Evolutionary conservation across 164 flowering plant genomes (phyloP).

Genomic region (Sextonia rubra): DNA sequence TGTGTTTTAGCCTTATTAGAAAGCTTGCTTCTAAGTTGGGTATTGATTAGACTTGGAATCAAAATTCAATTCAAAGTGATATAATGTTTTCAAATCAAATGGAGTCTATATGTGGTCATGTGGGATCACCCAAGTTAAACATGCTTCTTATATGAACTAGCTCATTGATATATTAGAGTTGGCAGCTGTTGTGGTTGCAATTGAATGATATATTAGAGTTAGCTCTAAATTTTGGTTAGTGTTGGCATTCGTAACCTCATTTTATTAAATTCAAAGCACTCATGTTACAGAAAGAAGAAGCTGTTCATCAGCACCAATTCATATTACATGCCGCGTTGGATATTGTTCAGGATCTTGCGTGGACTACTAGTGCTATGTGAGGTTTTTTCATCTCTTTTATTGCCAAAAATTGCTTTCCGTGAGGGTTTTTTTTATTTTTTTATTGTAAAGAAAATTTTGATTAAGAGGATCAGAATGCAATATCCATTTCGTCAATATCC

Average conservation of each 20-base stretch:
- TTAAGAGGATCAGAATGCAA: background rate
- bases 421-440: background rate
- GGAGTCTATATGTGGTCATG: background rate
- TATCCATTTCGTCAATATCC: no score
- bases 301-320: constrained; percentile 95
- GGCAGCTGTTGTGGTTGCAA: background rate
- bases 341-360: constrained; percentile 94
- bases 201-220: background rate
- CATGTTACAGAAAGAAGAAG: constrained; percentile 77
- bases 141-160: no score
- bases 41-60: no score
- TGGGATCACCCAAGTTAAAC: no score
- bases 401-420: background rate
- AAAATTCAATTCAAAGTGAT: no score
- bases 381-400: constrained; percentile 15
- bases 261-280: background rate
- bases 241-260: constrained; percentile 5
- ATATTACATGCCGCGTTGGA: constrained; percentile 91
- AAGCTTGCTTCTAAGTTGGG: no score
- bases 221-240: background rate
- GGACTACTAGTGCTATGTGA: constrained; percentile 98
- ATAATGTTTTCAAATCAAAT: background rate
- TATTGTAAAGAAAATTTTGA: background rate
- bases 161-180: background rate
- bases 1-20: no score